Percentiles rank a stretch among this genome's conserved stretches.
These are phyloP conservation scores for Adansonia gregorii DNA, from an alignment of 441 rosid species.

Conservation along the genomic window DNA sequence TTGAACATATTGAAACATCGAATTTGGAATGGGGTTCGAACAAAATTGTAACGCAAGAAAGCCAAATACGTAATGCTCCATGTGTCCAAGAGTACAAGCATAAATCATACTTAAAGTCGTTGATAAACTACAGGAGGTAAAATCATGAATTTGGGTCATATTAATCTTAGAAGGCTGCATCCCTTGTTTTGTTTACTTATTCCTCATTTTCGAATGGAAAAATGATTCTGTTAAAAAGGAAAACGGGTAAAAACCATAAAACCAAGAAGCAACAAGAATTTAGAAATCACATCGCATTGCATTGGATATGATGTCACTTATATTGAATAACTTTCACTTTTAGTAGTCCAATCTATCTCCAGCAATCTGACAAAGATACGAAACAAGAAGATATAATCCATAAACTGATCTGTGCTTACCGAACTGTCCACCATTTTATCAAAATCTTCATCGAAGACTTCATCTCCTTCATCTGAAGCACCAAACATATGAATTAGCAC, in stretches of 20 bases:
- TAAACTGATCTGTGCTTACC: constrained; percentile 35
- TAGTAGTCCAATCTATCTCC: background rate
- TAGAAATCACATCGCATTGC: background rate
- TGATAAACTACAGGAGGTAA: background rate
- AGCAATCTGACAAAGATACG: background rate
- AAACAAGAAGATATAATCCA: background rate
- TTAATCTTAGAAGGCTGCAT: background rate
- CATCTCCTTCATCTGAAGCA: constrained; percentile 56
- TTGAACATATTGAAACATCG: background rate
- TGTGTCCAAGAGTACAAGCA: background rate
- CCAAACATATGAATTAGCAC: constrained; percentile 23
- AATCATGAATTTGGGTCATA: constrained; percentile 6
- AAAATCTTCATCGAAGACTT: constrained; percentile 48
- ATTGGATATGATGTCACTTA: background rate
- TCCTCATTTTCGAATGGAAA: background rate
- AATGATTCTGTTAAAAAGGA: background rate
- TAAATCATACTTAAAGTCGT: background rate
- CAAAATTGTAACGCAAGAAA: background rate
- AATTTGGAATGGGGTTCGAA: background rate
- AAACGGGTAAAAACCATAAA: background rate
- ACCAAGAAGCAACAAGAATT: background rate
- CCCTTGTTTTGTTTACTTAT: background rate
- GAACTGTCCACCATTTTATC: constrained; percentile 53
- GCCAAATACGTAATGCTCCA: background rate
- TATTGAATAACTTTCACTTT: background rate